Conservation (phyloP, 352 stramenopile genomes). For the Globisporangium nagaii region DNA sequence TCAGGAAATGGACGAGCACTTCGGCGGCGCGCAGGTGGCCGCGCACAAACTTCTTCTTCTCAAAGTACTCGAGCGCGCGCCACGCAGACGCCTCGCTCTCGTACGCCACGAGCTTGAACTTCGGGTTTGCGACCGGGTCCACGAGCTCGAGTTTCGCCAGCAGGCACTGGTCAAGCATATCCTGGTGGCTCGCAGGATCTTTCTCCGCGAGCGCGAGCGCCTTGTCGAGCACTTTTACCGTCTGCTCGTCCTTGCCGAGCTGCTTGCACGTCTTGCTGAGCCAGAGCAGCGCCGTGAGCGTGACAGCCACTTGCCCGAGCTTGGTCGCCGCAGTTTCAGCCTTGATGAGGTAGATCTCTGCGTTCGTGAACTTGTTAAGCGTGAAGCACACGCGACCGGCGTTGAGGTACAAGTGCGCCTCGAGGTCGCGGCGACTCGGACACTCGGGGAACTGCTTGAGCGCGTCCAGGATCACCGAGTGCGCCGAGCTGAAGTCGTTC, state of each 20-base stretch:
- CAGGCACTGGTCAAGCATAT: conserved; percentile 40
- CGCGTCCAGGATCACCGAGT: conserved; percentile 48
- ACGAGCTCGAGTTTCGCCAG: conserved; percentile 43
- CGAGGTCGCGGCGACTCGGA: conserved; percentile 30
- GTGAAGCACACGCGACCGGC: conserved; percentile 51
- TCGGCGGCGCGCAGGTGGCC: conserved; percentile 37
- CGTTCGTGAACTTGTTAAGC: conserved; percentile 39
- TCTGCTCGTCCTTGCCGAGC: conserved; percentile 19
- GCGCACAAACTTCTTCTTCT: conserved; percentile 31
- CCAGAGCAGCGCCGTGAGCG: conserved; percentile 42
- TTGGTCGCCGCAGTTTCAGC: conserved; percentile 24
- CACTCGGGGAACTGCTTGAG: conserved; percentile 39
- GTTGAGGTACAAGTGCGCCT: conserved; percentile 49
- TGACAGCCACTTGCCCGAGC: conserved; percentile 25
- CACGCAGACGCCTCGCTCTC: conserved; percentile 25
- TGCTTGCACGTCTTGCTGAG: conserved; percentile 44
- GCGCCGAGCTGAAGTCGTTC: conserved; percentile 45
- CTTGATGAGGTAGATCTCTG: conserved; percentile 34
- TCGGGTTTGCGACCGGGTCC: conserved; percentile 20
- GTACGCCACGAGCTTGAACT: conserved; percentile 8
- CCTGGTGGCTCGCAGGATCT: conserved; percentile 17
- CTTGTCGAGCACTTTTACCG: conserved; percentile 11
- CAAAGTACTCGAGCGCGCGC: conserved; percentile 42
- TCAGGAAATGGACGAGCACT: conserved; percentile 23
- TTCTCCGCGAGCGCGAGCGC: conserved; percentile 16